Conservation (phyloP, 805 yeast genomes). For the Sugiyamaella chiloensis region DNA sequence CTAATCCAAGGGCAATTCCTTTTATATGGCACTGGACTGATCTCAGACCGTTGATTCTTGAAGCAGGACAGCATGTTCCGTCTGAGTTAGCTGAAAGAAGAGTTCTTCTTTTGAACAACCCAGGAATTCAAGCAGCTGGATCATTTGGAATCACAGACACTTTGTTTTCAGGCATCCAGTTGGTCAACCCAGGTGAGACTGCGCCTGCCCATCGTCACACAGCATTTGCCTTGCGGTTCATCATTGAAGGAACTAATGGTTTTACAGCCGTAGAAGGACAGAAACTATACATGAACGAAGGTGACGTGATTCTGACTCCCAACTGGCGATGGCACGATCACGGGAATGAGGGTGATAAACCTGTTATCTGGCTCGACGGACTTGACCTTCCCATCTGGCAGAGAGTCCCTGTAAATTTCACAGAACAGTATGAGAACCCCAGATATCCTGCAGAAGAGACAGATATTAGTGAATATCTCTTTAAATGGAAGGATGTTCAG, state of each 20-base stretch:
- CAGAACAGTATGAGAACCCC: constrained; percentile 8
- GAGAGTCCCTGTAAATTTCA: constrained; percentile 10
- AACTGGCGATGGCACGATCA: constrained; percentile 15
- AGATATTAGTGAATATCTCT: background rate
- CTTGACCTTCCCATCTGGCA: constrained; percentile 13
- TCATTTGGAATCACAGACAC: constrained; percentile 12
- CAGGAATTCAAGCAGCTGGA: constrained; percentile 1
- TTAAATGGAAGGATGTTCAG: constrained; percentile 11
- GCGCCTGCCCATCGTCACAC: constrained; percentile 13
- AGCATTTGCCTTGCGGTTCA: constrained; percentile 14
- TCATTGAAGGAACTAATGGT: constrained; percentile 14
- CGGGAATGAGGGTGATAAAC: constrained; percentile 12
- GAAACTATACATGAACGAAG: constrained; percentile 12
- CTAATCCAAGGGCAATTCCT: constrained; percentile 10
- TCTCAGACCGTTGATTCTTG: constrained; percentile 3
- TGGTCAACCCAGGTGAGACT: constrained; percentile 12
- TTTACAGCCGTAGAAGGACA: constrained; percentile 15
- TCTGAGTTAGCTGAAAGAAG: constrained; percentile 13
- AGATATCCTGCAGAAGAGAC: constrained; percentile 5
- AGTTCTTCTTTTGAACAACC: constrained; percentile 12
- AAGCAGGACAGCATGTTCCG: constrained; percentile 8
- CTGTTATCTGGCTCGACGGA: constrained; percentile 13
- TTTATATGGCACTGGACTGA: constrained; percentile 8
- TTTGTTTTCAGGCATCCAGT: constrained; percentile 12
- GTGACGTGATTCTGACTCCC: constrained; percentile 14